These are phyloP conservation scores for Beta lomatogona DNA, from an alignment of 179 eudicot genomes.

Conservation along the genomic window DNA sequence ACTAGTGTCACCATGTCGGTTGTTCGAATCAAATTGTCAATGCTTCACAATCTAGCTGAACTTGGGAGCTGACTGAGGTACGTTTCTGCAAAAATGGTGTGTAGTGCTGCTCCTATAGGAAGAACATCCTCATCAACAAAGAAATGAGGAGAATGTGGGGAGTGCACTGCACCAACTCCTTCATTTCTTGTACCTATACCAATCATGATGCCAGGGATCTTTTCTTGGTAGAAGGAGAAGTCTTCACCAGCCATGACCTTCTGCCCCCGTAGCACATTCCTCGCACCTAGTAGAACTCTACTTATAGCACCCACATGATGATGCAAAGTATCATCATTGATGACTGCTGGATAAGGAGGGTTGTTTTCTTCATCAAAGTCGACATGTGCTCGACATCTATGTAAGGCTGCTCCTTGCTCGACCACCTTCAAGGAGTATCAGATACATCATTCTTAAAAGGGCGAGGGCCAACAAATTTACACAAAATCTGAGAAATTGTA, in stretches of 20 bases:
- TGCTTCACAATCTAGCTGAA: background rate
- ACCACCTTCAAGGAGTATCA: constrained; percentile 47
- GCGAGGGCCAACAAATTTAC: background rate
- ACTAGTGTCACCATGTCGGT: background rate
- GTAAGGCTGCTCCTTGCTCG: constrained; percentile 62
- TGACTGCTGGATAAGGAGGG: constrained; percentile 65
- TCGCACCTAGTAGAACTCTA: constrained; percentile 52
- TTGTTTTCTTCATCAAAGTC: constrained; percentile 45
- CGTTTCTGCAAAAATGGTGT: constrained; percentile 61
- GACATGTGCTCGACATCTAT: constrained; percentile 56
- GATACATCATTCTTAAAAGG: background rate
- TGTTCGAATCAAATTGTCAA: background rate
- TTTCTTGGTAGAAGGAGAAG: constrained; percentile 82
- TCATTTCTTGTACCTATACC: constrained; percentile 78
- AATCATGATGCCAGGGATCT: constrained; percentile 75
- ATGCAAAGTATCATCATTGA: constrained; percentile 59
- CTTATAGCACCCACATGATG: constrained; percentile 58
- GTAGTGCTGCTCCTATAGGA: constrained; percentile 76
- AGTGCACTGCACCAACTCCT: constrained; percentile 56
- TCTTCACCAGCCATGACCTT: constrained; percentile 93
- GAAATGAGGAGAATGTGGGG: constrained; percentile 84
- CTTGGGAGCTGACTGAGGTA: constrained; percentile 40
- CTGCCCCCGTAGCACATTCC: constrained; percentile 39
- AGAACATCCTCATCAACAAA: constrained; percentile 85
- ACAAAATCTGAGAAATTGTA: background rate